Base-by-base conservation (phyloP, 2,329 filamentous ascomycete species). In the Fonsecaea erecta region DNA sequence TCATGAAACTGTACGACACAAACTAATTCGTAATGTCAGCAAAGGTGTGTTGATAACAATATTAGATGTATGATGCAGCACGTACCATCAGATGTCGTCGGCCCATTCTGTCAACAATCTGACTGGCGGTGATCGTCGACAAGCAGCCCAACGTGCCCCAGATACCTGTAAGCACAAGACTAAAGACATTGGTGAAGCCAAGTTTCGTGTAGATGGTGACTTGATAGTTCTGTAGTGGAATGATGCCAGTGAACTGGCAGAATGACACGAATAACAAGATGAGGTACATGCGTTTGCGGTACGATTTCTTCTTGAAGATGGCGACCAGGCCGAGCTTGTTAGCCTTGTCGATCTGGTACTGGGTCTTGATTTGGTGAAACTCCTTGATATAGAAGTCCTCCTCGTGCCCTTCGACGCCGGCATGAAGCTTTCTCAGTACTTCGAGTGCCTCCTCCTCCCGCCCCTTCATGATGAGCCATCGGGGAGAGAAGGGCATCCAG, bases 61-160 rank as follows among this genome's bases (percentile, higher is more conserved):
- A 95, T 96, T 75, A 88, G 92, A 67, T 91, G 24, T 18, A 85
- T 76, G 48, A n/a, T 86, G 18, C 4, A n/a, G 81, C 5, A 73
- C 69, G 3, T 4, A 87, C 72, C 7, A 87, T 78, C 84, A 86
- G 86, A 55, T 80, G 83, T 62, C 84, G 79, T 37, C 84, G 82
- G 46, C 84, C 84, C 84, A 84, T 86, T 72, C 83, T 82, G 71
- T 86, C 84, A 1, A 82, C 82, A 16, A 86, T 74, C 64, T 76
- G 85, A 35, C 77, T 76, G 0, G 83, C 84, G 0, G 84, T 83
- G 32, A 86, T 70, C 21, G 72, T 71, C 4, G 96, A 96, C 84
- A 89, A 93, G 85, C 91, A 92, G 83, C 96, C 93, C 84, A 92
- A 94, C 81, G 96, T 88, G 81, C 88, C 90, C 75, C 94, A 94